These are phyloP conservation scores for Xylaria sp. DNA, from an alignment of 2,329 filamentous ascomycete genomes.

Conservation along the genomic window DNA sequence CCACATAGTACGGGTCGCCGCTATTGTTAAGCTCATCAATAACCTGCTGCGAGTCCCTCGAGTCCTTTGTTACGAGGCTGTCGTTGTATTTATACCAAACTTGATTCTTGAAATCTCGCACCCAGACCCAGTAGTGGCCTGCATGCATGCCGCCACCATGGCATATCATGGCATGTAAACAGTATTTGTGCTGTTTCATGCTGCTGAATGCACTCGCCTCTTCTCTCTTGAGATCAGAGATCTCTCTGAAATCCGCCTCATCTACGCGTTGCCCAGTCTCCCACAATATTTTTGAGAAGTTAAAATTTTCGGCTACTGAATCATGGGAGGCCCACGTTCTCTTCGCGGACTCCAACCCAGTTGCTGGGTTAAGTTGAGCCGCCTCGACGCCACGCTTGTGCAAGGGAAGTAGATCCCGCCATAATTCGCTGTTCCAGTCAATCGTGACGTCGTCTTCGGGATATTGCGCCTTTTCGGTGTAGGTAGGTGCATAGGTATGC, in stretches of 20 bases:
- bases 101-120: conserved; percentile 81
- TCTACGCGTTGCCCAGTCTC: conserved; percentile 24
- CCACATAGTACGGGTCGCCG: conserved; percentile 83
- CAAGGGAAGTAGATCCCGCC: conserved; percentile 23
- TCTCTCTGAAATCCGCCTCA: conserved; percentile 56
- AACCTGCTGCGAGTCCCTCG: conserved; percentile 68
- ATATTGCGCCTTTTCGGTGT: background rate
- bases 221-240: conserved; percentile 45
- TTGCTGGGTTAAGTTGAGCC: conserved; percentile 5
- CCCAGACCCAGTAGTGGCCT: conserved; percentile 97
- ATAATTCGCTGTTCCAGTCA: conserved; percentile 15
- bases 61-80: conserved; percentile 72
- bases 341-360: conserved; percentile 20
- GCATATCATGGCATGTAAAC: conserved; percentile 90
- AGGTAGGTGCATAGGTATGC: background rate
- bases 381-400: conserved; percentile 23
- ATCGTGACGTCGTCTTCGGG: conserved; percentile 1
- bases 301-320: background rate
- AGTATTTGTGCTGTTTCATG: conserved; percentile 72
- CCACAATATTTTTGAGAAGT: conserved; percentile 31
- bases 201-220: conserved; percentile 63
- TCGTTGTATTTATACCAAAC: conserved; percentile 97
- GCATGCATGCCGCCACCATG: conserved; percentile 76
- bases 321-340: conserved; percentile 9
- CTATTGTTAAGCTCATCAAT: conserved; percentile 68